Conservation (phyloP, 2,329 filamentous ascomycete species). For the Pestalotiopsis sp. region DNA sequence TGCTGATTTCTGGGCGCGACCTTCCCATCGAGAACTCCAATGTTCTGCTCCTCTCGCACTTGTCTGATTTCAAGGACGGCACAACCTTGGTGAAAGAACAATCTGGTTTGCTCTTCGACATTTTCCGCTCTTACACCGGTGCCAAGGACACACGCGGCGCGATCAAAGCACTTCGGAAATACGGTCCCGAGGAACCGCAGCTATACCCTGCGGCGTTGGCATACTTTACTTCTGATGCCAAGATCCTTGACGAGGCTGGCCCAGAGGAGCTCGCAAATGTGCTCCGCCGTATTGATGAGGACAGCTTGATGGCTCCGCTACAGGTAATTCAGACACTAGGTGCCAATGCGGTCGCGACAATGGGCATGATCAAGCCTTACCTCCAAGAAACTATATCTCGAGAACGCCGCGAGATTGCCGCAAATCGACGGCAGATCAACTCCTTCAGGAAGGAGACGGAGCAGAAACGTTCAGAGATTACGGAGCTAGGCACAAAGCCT, state of each 20-base stretch:
- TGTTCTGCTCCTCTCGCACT: conserved; percentile 86
- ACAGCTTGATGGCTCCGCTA: conserved; percentile 90
- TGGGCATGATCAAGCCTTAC: conserved; percentile 97
- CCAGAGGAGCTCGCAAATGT: conserved; percentile 79
- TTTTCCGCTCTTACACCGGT: conserved; percentile 93
- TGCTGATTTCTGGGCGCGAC: conserved; percentile 79
- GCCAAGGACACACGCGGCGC: conserved; percentile 90
- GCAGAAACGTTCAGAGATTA: conserved; percentile 76
- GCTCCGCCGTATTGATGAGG: conserved; percentile 83
- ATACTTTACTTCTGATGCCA: conserved; percentile 86
- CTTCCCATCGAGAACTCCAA: conserved; percentile 93
- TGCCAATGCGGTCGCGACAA: conserved; percentile 76
- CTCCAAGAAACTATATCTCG: conserved; percentile 85
- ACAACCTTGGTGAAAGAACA: conserved; percentile 93
- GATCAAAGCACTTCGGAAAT: conserved; percentile 87
- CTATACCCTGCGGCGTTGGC: conserved; percentile 90
- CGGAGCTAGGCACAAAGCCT: conserved; percentile 76
- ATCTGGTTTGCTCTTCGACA: conserved; percentile 88
- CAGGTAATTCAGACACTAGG: conserved; percentile 92
- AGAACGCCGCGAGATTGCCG: conserved; percentile 81
- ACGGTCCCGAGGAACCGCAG: conserved; percentile 87
- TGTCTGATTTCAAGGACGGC: conserved; percentile 87
- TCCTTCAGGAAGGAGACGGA: conserved; percentile 86
- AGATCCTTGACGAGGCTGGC: conserved; percentile 83
- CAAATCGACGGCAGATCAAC: conserved; percentile 78